A percentile compares a stretch with the other conserved stretches of the same genome.
These are phyloP conservation scores for Smallanthus sonchifolius DNA, from an alignment of 129 eudicot species.

Conservation along the genomic window DNA sequence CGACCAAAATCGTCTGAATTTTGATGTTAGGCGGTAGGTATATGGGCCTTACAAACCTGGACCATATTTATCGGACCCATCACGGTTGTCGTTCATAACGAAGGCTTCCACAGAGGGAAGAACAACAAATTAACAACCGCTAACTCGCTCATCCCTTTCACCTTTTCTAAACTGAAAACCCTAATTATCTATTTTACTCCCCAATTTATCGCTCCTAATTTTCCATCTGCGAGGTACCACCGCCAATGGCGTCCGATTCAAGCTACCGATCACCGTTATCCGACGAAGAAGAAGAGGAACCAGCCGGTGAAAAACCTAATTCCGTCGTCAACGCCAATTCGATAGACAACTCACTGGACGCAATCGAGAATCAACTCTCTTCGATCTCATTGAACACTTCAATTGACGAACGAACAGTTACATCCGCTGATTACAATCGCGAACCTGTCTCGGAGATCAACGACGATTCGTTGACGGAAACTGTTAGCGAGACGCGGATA, in stretches of 20 bases:
- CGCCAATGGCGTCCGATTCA: slow-evolving; percentile 51
- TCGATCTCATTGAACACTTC: slow-evolving; percentile 51
- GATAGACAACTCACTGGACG: slow-evolving; percentile 64
- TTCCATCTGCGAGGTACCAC: background rate
- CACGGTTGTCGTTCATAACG: background rate
- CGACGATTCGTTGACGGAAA: slow-evolving; percentile 22
- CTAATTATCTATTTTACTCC: slow-evolving; percentile 8
- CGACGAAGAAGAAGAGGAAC: slow-evolving; percentile 26
- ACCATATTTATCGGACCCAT: background rate
- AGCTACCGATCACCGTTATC: slow-evolving; percentile 36
- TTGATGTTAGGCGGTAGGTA: too few species aligned
- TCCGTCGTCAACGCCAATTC: slow-evolving; percentile 28
- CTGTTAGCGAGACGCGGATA: background rate
- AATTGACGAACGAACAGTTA: slow-evolving; percentile 17
- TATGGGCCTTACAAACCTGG: background rate
- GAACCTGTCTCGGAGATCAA: slow-evolving; percentile 15
- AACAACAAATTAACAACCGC: background rate
- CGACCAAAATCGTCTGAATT: too few species aligned
- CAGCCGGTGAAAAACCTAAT: slow-evolving; percentile 45
- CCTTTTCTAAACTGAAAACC: slow-evolving; percentile 20
- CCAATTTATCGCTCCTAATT: slow-evolving; percentile 5
- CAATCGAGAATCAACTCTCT: slow-evolving; percentile 64
- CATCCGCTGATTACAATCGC: background rate
- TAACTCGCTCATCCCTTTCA: background rate
- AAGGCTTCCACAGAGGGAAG: background rate